Evolutionary conservation across 345 rosid species (phyloP).

Genomic region (Linum tenue): DNA sequence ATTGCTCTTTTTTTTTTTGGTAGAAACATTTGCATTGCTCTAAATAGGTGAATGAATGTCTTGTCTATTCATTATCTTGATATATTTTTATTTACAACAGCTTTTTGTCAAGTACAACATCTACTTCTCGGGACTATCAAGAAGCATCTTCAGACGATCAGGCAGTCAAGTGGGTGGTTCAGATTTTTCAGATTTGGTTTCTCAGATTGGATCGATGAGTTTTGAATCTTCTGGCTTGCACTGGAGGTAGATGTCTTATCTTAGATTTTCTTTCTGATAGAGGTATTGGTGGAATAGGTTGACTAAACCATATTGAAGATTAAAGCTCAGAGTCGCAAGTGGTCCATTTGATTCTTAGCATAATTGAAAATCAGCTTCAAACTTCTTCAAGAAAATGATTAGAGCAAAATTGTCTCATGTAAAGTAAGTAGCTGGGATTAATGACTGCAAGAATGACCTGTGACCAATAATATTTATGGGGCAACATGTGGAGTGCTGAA

Average conservation of each 20-base stretch:
- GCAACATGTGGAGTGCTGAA: background rate
- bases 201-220: conserved; percentile 80
- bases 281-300: background rate
- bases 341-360: background rate
- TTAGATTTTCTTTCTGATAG: background rate
- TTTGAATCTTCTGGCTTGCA: conserved; percentile 84
- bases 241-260: conserved; percentile 64
- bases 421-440: too few species aligned
- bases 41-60: background rate
- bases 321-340: background rate
- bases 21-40: conserved; percentile 1
- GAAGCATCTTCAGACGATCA: conserved; percentile 56
- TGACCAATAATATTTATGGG: too few species aligned
- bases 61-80: conserved; percentile 10
- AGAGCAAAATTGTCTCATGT: too few species aligned
- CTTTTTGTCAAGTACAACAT: conserved; percentile 98
- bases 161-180: conserved; percentile 53
- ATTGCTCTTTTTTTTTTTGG: too few species aligned
- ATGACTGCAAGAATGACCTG: too few species aligned
- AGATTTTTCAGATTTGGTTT: conserved; percentile 67
- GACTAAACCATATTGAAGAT: background rate
- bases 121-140: conserved; percentile 79
- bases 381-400: background rate
- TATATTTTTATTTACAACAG: conserved; percentile 36
- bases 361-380: background rate